These are phyloP conservation scores for Penicillium psychrosexuale DNA, from an alignment of 2,329 filamentous ascomycete species.

Conservation along the genomic window DNA sequence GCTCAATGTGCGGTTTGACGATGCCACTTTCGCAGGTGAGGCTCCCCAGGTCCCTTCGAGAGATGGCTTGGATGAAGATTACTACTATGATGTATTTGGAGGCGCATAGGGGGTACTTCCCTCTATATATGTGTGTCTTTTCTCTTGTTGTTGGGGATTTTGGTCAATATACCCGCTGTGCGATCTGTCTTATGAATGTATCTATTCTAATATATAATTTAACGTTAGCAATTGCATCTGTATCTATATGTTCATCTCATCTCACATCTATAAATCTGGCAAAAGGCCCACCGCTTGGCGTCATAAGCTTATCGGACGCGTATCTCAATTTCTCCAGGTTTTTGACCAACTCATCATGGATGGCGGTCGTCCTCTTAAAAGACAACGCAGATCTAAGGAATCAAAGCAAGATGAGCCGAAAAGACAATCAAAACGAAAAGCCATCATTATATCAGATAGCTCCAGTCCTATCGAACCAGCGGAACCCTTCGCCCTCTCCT, in stretches of 20 bases:
- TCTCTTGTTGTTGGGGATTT: not conserved
- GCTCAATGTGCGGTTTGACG: slow-evolving; percentile 86
- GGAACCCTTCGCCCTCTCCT: slow-evolving; percentile 11
- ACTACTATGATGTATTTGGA: slow-evolving; percentile 76
- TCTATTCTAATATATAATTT: not conserved
- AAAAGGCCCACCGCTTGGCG: slow-evolving; percentile 9
- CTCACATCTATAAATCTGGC: not conserved
- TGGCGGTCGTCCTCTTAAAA: slow-evolving; percentile 34
- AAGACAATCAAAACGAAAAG: not conserved
- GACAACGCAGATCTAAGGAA: slow-evolving; percentile 35
- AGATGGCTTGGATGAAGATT: slow-evolving; percentile 85
- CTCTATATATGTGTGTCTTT: not conserved
- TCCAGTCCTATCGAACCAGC: slow-evolving; percentile 8
- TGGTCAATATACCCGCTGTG: slow-evolving; percentile 13
- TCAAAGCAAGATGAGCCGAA: not conserved
- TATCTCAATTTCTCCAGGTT: slow-evolving; percentile 9
- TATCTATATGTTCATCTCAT: not conserved
- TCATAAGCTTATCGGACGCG: slow-evolving; percentile 21
- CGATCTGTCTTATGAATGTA: not conserved
- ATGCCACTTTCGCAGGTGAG: slow-evolving; percentile 65
- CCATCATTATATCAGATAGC: not conserved
- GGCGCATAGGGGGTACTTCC: slow-evolving; percentile 24
- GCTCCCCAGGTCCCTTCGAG: slow-evolving; percentile 74
- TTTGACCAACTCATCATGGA: slow-evolving; percentile 30
- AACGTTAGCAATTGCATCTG: not conserved